Evolutionary conservation across 768 basidiomycete genomes (phyloP), one percentile per base, ranked within the genome.

Genomic region (Butyriboletus loyo): DNA sequence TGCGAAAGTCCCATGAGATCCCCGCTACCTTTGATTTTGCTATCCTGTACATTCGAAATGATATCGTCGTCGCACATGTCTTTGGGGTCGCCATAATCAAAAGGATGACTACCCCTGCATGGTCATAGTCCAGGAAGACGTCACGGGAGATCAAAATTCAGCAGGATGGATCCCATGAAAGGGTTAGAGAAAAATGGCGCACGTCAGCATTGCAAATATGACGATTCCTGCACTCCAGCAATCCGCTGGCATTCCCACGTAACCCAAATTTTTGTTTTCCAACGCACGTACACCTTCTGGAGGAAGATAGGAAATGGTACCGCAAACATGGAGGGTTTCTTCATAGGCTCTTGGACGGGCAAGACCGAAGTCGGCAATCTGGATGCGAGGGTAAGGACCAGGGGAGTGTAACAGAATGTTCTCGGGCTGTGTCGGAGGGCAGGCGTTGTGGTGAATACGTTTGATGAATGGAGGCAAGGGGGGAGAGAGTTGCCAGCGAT

Each of bases 211-310:
- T 50, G 90, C 83, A 57, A 85, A 92, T 46, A 92, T 70, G 47
- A 89, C 83, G 6, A 92, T 80, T 6, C 91, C 91, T 13, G 86
- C 81, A 59, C 90, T 91, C 91, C 91, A 93, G 61, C 90, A 92
- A 67, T 93, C 91, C 3, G 89, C 80, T n/a, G 89, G 87, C 85
- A 92, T 86, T 19, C 89, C 89, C 30, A 77, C 69, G 58, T 90
- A 91, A 46, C 86, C 83, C 38, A 88, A 68, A 52, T 88, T 76
- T 58, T 85, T 85, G 58, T 86, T 76, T 59, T 91, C 87, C 37
- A 92, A 71, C 7, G 90, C 90, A 10, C 87, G 75, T 34, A 93
- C 81, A 11, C 89, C 91, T 69, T 93, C 91, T 0, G 90, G 90
- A 8, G 90, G 89, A 15, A 93, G 75, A 67, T 92, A 93, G 1